A percentile compares a stretch with the other conserved stretches of the same genome.
These are phyloP conservation scores for Mycogone perniciosa DNA, from an alignment of 2,329 filamentous ascomycete species.

Conservation along the genomic window DNA sequence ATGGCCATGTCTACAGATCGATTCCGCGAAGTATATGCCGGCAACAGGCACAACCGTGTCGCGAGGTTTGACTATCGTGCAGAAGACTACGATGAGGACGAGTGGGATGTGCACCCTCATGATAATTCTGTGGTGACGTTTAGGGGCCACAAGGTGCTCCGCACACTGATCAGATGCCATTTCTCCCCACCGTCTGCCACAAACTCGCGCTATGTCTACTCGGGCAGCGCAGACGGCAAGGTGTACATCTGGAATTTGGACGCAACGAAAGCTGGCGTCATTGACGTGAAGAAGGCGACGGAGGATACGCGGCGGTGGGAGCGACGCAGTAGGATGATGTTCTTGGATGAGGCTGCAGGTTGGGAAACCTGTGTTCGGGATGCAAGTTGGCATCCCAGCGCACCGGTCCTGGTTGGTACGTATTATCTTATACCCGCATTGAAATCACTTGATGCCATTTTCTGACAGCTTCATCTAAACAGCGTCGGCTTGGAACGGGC, in stretches of 20 bases:
- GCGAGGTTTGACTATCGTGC: conserved; percentile 71
- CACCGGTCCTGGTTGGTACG: conserved; percentile 66
- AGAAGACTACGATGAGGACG: conserved; percentile 55
- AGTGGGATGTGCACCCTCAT: conserved; percentile 59
- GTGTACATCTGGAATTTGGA: conserved; percentile 93
- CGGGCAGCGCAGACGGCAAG: conserved; percentile 81
- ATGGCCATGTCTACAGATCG: conserved; percentile 74
- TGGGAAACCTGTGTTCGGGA: conserved; percentile 82
- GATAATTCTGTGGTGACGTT: conserved; percentile 94
- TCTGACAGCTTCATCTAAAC: background rate
- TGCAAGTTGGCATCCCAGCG: conserved; percentile 84
- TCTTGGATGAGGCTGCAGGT: conserved; percentile 47
- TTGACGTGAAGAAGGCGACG: conserved; percentile 72
- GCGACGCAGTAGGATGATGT: conserved; percentile 44
- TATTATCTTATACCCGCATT: conserved; percentile 12
- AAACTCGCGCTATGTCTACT: conserved; percentile 88
- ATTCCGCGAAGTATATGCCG: conserved; percentile 48
- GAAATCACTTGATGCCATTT: background rate
- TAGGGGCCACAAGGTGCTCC: conserved; percentile 79
- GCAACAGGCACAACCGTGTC: conserved; percentile 44
- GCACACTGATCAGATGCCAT: conserved; percentile 89
- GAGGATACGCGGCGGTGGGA: conserved; percentile 53
- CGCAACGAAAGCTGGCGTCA: conserved; percentile 68
- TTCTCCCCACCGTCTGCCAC: conserved; percentile 85
- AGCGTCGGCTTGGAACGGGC: conserved; percentile 82